phyloP scores from a whole-genome alignment of 129 eudicot species.

The Flaveria brownii region DNA sequence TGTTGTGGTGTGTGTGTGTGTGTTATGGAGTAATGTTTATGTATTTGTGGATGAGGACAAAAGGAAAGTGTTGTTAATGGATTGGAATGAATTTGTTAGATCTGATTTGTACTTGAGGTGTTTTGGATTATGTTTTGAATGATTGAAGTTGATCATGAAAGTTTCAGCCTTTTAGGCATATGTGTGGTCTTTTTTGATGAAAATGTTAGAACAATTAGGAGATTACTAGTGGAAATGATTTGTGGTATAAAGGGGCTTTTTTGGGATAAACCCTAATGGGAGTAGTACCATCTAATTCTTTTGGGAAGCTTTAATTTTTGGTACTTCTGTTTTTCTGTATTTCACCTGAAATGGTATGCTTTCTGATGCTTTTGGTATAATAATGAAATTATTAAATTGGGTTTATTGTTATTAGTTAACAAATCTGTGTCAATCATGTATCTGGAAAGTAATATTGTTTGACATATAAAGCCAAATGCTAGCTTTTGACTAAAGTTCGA shows the following conservation, averaged over 20 bases:
- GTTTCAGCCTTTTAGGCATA: not conserved
- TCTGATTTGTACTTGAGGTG: constrained; percentile 29
- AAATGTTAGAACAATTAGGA: not conserved
- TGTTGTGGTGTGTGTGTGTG: not conserved
- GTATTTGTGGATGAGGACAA: constrained; percentile 20
- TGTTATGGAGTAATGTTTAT: not conserved
- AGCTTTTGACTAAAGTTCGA: constrained; percentile 26
- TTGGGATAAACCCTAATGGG: constrained; percentile 17
- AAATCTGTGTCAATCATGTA: not conserved
- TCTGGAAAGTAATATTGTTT: constrained; percentile 25
- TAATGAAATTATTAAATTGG: not conserved
- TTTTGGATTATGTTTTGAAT: constrained; percentile 26
- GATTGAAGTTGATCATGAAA: constrained; percentile 19
- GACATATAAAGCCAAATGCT: constrained; percentile 26
- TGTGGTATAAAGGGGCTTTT: not conserved
- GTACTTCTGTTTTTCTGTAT: not conserved
- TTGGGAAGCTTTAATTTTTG: not conserved
- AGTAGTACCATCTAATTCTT: too few relatives aligned
- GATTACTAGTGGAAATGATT: not conserved
- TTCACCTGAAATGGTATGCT: not conserved
- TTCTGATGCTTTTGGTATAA: not conserved
- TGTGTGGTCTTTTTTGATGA: not conserved
- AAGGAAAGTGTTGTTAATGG: not conserved
- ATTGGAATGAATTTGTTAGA: constrained; percentile 24
- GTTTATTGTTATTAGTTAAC: not conserved